Base-by-base conservation (phyloP, 768 basidiomycete genomes). In the Lentinula sp. region DNA sequence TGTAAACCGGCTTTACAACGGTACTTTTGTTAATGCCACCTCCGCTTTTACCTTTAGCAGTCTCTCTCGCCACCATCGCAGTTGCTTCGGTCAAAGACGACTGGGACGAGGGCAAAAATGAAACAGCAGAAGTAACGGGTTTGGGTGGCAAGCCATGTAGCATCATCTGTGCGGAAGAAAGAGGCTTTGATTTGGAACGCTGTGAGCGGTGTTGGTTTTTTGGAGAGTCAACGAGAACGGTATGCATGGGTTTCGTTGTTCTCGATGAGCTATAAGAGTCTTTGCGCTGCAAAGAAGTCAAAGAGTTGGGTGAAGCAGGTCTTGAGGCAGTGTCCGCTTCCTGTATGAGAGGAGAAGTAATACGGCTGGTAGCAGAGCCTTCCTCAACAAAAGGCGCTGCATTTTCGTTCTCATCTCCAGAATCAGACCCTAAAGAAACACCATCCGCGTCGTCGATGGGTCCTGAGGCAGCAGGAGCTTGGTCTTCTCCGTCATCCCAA, bases 371-470 rank as follows among this genome's bases (percentile, higher is more conserved):
- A 15, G 20, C 59, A 51, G 50, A 52, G 37, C 8, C 16, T 36
- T n/a, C 32, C 48, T 59, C 45, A 28, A 33, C 72, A 63, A 75
- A 73, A 71, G 77, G 74, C 43, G 15, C 57, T 55, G 80, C 79
- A 50, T 69, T 66, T 63, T 80, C 77, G 57, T 81, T 79, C 58
- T 83, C 78, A 66, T 78, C 81, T 64, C 80, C 81, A 62, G 81
- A 82, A 48, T 83, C 74, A 20, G 81, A 83, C 60, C 83, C 79
- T 46, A 60, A 28, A 39, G 59, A 60, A 1, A 80, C 79, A 60
- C 83, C 81, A 63, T 81, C 80, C 42, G 70, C 76, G 61, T 81
- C 80, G 60, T 81, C 80, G 2, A 64, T 57, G 23, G 65, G 66
- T 6, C 69, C 59, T 63, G 42, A 12, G 37, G 35, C 59, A 68